Conservation (phyloP, 2,329 filamentous ascomycete species). For the Talaromyces sp. region DNA sequence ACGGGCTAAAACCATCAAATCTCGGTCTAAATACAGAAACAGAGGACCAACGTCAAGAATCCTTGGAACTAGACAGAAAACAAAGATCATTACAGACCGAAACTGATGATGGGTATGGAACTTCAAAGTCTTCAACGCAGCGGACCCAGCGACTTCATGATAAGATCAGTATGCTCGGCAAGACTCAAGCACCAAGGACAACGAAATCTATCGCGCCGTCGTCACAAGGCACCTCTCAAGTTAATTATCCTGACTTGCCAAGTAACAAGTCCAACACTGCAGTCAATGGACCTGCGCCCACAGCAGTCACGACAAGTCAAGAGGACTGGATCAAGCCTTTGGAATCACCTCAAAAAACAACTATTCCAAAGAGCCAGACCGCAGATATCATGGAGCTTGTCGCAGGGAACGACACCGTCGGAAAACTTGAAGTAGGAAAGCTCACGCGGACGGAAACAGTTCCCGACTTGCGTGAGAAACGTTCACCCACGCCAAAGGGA, state of each 20-base stretch:
- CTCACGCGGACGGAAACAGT: slow-evolving; percentile 34
- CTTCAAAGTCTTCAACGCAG: slow-evolving; percentile 68
- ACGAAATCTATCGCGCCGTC: slow-evolving; percentile 41
- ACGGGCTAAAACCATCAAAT: slow-evolving; percentile 45
- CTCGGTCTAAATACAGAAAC: slow-evolving; percentile 22
- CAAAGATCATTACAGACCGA: slow-evolving; percentile 47
- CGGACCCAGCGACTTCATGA: slow-evolving; percentile 66
- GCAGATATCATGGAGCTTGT: slow-evolving; percentile 58
- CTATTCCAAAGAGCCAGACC: slow-evolving; percentile 56
- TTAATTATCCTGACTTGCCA: slow-evolving; percentile 33
- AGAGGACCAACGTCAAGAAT: slow-evolving; percentile 36
- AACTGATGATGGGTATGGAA: slow-evolving; percentile 44
- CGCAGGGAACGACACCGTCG: slow-evolving; percentile 44
- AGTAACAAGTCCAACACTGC: slow-evolving; percentile 20
- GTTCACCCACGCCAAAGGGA: slow-evolving; percentile 14
- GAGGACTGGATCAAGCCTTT: slow-evolving; percentile 58
- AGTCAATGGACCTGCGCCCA: slow-evolving; percentile 16
- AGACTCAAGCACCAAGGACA: slow-evolving; percentile 44
- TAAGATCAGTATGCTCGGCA: slow-evolving; percentile 72
- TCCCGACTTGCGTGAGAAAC: slow-evolving; percentile 21
- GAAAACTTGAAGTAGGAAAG: slow-evolving; percentile 44
- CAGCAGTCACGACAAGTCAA: slow-evolving; percentile 36
- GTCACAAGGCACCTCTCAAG: slow-evolving; percentile 23
- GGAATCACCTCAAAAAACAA: slow-evolving; percentile 42
- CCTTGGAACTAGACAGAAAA: slow-evolving; percentile 50